Percentiles rank a stretch among this genome's conserved stretches.
Conservation (phyloP, 1,139 yeast genomes). For the Zygosaccharomyces sapae region DNA sequence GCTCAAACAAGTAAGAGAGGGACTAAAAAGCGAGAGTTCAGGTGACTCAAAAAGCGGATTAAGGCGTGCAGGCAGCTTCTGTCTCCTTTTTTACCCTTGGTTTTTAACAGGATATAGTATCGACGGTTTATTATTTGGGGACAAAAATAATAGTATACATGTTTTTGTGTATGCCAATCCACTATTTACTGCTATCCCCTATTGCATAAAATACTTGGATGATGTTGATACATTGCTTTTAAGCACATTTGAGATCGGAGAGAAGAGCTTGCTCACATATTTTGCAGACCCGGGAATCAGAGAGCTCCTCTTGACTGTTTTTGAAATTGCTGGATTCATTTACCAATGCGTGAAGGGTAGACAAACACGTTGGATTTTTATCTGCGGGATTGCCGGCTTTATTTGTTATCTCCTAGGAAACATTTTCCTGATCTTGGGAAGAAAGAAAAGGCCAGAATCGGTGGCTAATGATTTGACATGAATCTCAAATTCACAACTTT, state of each 20-base stretch:
- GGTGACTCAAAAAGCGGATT: background rate
- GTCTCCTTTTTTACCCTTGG: background rate
- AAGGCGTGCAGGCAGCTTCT: background rate
- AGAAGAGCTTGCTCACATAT: conserved; percentile 1
- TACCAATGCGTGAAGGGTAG: background rate
- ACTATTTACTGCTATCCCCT: background rate
- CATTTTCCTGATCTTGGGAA: background rate
- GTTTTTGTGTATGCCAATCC: background rate
- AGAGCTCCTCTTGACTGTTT: background rate
- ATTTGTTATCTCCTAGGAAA: background rate
- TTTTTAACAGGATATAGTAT: background rate
- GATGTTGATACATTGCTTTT: conserved; percentile 5
- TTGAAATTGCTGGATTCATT: background rate
- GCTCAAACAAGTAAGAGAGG: background rate
- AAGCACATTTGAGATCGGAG: conserved; percentile 2
- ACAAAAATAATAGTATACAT: background rate
- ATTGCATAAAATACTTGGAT: conserved; percentile 3
- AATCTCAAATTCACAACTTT: background rate
- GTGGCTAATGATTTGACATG: background rate
- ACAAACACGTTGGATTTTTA: background rate
- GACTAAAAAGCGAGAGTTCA: background rate
- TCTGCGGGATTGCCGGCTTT: background rate
- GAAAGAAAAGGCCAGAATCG: background rate
- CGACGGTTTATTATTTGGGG: background rate
- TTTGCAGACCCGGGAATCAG: background rate